Base-by-base conservation (phyloP, 1,284 basidiomycete genomes). In the Naganishia liquefaciens region DNA sequence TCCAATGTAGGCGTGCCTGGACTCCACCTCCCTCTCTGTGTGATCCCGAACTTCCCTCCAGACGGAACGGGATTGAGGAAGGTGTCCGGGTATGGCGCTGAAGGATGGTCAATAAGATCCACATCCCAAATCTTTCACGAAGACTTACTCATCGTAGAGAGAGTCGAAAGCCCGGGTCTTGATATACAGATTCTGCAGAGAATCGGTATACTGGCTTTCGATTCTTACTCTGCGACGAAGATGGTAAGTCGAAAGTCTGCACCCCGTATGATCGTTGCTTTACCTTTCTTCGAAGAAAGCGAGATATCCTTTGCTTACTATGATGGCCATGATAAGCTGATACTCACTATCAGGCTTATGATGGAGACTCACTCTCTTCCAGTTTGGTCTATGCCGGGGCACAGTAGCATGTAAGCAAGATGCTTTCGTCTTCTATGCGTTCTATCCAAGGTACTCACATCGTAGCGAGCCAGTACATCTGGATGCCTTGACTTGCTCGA, bases 31-130 rank as follows among this genome's bases (percentile, higher is more conserved):
- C 87, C 80, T 81, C 73, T 91, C 89, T 28, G 91, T 80, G 72
- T 88, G 91, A 71, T 93, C 91, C 55, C 89, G 82, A 15, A 93
- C 84, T 76, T 94, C 91, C 17, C 79, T 77, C 91, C 91, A 94
- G 19, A 86, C 90, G 65, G 81, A 81, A 63, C 90, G 82, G 6
- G 77, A 70, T 1, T 87, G 81, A 1, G 87, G 86, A 64, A 80
- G 85, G 40, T 83, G 75, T 54, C 89, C 86, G 46, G 46, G 55
- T 13, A 66, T 40, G 7, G 30, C 21, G 39, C 57, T 53, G 9
- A 7, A 27, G 10, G 6, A 39, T 5, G 15, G n/a, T 7, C 2
- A 15, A 21, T 33, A 10, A 53, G 28, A 21, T 7, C 21, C 37
- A 2, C 23, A 40, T 3, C 39, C 10, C 43, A 11, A 39, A 15